Evolutionary conservation across 140 eudicot species (phyloP).

Genomic region (Oenanthe javanica): DNA sequence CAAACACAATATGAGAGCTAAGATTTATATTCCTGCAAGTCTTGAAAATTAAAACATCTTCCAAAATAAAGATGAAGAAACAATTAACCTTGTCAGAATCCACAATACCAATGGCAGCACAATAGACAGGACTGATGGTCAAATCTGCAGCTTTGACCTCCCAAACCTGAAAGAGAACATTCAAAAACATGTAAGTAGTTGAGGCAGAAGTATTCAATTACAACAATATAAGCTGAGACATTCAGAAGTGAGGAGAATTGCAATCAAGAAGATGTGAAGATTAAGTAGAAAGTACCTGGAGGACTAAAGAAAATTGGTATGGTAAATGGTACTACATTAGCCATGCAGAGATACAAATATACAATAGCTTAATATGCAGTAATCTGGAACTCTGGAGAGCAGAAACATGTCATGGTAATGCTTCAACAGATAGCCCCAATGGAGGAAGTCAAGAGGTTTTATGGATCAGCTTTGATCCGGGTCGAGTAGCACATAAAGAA

Average conservation of each 20-base stretch:
- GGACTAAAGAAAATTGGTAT: not conserved
- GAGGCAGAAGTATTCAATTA: not conserved
- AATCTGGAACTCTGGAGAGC: not conserved
- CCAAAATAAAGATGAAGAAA: not conserved
- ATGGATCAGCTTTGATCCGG: not conserved
- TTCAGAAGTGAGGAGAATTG: not conserved
- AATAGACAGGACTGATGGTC: constrained; percentile 84
- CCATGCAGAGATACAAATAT: not conserved
- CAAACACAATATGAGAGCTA: not conserved
- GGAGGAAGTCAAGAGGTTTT: not conserved
- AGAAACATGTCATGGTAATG: not conserved
- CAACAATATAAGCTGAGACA: not conserved
- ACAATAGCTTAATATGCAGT: not conserved
- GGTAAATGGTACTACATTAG: not conserved
- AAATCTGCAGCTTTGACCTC: constrained; percentile 98
- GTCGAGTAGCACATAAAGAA: not conserved
- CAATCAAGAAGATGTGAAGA: not conserved
- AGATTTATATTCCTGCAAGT: not conserved
- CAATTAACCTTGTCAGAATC: constrained; percentile 69
- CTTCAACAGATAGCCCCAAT: not conserved
- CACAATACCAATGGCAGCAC: constrained; percentile 85
- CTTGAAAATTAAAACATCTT: not conserved
- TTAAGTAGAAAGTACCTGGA: not conserved
- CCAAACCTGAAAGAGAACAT: constrained; percentile 63
- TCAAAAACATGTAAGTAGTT: not conserved